phyloP scores from a whole-genome alignment of 2,329 filamentous ascomycete genomes.

The Exophiala sp. region DNA sequence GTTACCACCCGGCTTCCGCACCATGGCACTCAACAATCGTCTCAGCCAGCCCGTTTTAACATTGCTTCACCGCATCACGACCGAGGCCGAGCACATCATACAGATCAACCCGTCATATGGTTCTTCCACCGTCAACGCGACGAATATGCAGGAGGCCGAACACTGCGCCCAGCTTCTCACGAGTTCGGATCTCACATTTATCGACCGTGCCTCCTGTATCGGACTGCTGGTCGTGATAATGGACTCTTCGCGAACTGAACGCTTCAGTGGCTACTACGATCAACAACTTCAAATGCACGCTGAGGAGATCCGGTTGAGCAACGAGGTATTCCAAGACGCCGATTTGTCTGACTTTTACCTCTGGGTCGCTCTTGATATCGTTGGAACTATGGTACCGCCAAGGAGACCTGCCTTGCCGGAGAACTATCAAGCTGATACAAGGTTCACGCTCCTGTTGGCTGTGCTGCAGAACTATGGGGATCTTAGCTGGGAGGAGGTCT shows the following conservation, averaged over 20 bases:
- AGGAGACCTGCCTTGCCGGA: not conserved
- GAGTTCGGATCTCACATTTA: not conserved
- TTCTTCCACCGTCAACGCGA: not conserved
- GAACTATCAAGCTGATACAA: not conserved
- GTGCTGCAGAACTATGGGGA: not conserved
- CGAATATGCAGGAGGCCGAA: slow-evolving; percentile 6
- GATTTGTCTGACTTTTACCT: slow-evolving; percentile 7
- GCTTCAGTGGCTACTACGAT: slow-evolving; percentile 2
- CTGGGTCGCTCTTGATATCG: slow-evolving; percentile 5
- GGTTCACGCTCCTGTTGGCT: not conserved
- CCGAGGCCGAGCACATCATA: not conserved
- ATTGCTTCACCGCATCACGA: slow-evolving; percentile 2
- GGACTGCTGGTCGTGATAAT: slow-evolving; percentile 1
- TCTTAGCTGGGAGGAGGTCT: not conserved
- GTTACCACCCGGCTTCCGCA: slow-evolving; percentile 1
- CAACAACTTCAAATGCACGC: slow-evolving; percentile 5
- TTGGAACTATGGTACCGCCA: not conserved
- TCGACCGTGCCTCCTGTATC: slow-evolving; percentile 8
- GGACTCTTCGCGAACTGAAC: slow-evolving; percentile 2
- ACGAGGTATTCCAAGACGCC: not conserved
- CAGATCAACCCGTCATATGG: not conserved
- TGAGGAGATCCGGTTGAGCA: not conserved
- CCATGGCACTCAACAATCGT: slow-evolving; percentile 2
- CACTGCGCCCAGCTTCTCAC: slow-evolving; percentile 5
- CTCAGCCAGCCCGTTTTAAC: slow-evolving; percentile 8